phyloP scores from a whole-genome alignment of 2,329 filamentous ascomycete species.

The Epichloe glyceriae region DNA sequence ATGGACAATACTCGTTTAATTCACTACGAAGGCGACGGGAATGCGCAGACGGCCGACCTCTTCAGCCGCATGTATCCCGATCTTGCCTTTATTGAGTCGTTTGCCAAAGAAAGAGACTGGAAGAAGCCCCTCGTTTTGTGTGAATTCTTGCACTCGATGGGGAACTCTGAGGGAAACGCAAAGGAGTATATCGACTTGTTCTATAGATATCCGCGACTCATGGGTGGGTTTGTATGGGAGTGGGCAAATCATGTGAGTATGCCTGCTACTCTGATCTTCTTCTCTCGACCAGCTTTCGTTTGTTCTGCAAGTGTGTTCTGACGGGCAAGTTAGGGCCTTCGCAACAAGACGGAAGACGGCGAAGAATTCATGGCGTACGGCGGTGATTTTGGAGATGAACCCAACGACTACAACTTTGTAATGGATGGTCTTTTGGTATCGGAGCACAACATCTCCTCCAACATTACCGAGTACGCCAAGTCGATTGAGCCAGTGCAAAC shows the following conservation, averaged over 20 bases:
- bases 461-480: constrained; percentile 42
- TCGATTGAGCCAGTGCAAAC: constrained; percentile 46
- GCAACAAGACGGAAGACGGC: constrained; percentile 28
- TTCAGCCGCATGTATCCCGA: constrained; percentile 53
- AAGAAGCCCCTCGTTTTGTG: constrained; percentile 45
- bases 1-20: constrained; percentile 45
- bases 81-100: constrained; percentile 29
- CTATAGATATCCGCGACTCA: constrained; percentile 33
- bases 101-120: constrained; percentile 29
- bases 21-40: constrained; percentile 52
- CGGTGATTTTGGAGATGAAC: constrained; percentile 47
- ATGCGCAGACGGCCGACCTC: constrained; percentile 47
- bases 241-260: constrained; percentile 42
- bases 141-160: constrained; percentile 52
- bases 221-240: constrained; percentile 56
- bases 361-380: constrained; percentile 43
- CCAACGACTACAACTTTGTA: constrained; percentile 46
- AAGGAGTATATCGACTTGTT: constrained; percentile 57
- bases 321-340: constrained; percentile 18
- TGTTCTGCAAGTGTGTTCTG: not conserved
- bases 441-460: constrained; percentile 37
- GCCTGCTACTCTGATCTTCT: not conserved
- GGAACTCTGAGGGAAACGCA: constrained; percentile 55
- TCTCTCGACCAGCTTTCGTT: not conserved
- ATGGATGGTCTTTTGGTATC: constrained; percentile 38